Evolutionary conservation across 2,329 filamentous ascomycete species (phyloP).

Genomic region (Arthrocladium fulminans): DNA sequence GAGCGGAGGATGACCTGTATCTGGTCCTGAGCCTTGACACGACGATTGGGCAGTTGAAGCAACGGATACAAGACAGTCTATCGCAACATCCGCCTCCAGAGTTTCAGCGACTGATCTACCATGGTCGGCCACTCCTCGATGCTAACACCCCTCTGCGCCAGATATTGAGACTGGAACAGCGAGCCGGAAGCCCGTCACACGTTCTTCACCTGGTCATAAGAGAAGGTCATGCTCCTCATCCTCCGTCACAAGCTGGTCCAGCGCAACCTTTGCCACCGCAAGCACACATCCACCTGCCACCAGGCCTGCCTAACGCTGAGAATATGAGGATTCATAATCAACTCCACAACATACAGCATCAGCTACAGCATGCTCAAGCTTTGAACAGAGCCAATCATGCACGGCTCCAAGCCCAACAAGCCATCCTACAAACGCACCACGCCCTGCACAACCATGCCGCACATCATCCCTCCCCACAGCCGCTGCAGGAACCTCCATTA

Average conservation of each 20-base stretch:
- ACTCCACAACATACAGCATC: constrained; percentile 12
- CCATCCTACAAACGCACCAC: neutral
- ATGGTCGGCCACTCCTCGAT: constrained; percentile 45
- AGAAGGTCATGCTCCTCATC: neutral
- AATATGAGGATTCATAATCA: constrained; percentile 16
- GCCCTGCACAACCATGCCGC: neutral
- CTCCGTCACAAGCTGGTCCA: neutral
- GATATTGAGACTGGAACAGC: constrained; percentile 44
- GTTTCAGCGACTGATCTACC: constrained; percentile 50
- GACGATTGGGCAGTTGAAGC: constrained; percentile 46
- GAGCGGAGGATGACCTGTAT: constrained; percentile 23
- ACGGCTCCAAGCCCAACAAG: constrained; percentile 13
- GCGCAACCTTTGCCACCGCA: neutral
- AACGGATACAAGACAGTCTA: constrained; percentile 42
- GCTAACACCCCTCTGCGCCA: constrained; percentile 41
- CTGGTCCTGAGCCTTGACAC: constrained; percentile 29
- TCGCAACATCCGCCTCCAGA: constrained; percentile 37
- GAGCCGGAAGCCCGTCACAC: constrained; percentile 24
- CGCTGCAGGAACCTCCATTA: neutral
- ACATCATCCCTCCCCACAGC: too few species aligned
- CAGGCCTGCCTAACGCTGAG: constrained; percentile 3
- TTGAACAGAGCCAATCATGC: constrained; percentile 17
- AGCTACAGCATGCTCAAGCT: constrained; percentile 12
- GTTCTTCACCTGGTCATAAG: constrained; percentile 33
- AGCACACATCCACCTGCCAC: constrained; percentile 3